A percentile compares a stretch with the other conserved stretches of the same genome.
These are phyloP conservation scores for Lathyrus aphaca DNA, from an alignment of 306 rosid species.

Conservation along the genomic window DNA sequence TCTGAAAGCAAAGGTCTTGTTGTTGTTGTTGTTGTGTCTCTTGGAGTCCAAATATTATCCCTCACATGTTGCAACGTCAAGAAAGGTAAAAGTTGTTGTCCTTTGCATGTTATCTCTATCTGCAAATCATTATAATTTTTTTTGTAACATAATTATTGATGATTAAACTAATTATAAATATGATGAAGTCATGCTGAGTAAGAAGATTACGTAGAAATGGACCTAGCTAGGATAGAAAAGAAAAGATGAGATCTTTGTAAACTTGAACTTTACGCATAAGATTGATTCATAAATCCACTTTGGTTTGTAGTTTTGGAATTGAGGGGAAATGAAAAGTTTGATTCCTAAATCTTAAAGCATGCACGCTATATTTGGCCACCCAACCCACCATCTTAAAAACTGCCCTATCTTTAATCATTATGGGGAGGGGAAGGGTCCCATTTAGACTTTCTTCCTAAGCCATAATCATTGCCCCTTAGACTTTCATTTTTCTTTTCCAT, in stretches of 20 bases:
- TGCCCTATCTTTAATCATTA: constrained; percentile 69
- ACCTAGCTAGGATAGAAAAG: constrained; percentile 37
- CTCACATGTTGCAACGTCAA: constrained; percentile 95
- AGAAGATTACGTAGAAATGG: constrained; percentile 63
- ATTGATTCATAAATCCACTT: constrained; percentile 47
- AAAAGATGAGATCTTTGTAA: constrained; percentile 52
- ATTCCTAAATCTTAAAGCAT: constrained; percentile 50
- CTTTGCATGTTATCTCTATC: constrained; percentile 97
- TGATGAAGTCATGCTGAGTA: constrained; percentile 84
- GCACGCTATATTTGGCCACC: constrained; percentile 57
- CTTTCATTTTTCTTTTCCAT: constrained; percentile 49
- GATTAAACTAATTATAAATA: constrained; percentile 33
- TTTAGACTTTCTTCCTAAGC: constrained; percentile 80
- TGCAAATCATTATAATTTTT: constrained; percentile 47
- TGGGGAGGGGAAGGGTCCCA: constrained; percentile 50
- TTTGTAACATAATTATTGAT: neutral
- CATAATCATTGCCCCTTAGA: constrained; percentile 73
- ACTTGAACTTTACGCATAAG: constrained; percentile 77
- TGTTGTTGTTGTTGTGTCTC: constrained; percentile 51
- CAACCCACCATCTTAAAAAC: constrained; percentile 62
- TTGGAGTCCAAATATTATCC: constrained; percentile 80
- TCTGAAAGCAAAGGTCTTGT: constrained; percentile 68
- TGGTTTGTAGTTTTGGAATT: constrained; percentile 27
- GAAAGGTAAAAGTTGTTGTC: constrained; percentile 75
- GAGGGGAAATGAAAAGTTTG: constrained; percentile 41